Conservation (phyloP, 306 rosid genomes). For the Lithocarpus polystachyus region DNA sequence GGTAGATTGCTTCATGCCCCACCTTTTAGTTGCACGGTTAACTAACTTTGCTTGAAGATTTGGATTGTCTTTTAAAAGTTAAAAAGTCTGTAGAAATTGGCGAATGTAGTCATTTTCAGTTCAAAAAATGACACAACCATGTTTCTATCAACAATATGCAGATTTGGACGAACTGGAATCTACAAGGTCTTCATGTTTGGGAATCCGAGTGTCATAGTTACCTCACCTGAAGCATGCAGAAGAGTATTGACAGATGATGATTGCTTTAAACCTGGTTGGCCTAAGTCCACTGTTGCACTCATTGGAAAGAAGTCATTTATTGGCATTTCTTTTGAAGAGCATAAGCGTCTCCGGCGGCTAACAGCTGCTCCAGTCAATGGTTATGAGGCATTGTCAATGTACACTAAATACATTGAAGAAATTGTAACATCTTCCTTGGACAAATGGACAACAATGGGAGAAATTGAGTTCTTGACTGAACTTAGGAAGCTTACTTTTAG, state of each 20-base stretch:
- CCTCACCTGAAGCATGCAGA: constrained; percentile 65
- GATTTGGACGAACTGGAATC: constrained; percentile 70
- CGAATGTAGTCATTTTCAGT: background rate
- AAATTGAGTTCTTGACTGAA: constrained; percentile 67
- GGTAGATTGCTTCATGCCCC: background rate
- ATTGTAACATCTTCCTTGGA: constrained; percentile 51
- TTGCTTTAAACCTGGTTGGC: constrained; percentile 75
- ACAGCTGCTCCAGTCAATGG: constrained; percentile 89
- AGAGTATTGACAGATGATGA: constrained; percentile 78
- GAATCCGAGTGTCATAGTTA: constrained; percentile 69
- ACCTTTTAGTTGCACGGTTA: background rate
- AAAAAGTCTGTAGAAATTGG: background rate
- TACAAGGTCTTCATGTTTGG: constrained; percentile 86
- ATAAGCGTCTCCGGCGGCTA: constrained; percentile 72
- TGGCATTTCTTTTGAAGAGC: constrained; percentile 61
- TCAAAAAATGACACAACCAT: constrained; percentile 1
- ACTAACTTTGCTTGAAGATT: background rate
- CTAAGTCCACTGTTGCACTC: constrained; percentile 60
- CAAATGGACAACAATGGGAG: constrained; percentile 64
- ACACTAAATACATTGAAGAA: constrained; percentile 63
- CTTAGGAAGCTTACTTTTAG: constrained; percentile 68
- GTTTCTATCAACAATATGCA: constrained; percentile 24
- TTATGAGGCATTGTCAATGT: constrained; percentile 58
- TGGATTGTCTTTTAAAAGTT: background rate
- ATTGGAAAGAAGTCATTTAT: constrained; percentile 79